A percentile compares a stretch with the other conserved stretches of the same genome.
These are phyloP conservation scores for Phytophthora litchii DNA, from an alignment of 352 stramenopile genomes.

Conservation along the genomic window DNA sequence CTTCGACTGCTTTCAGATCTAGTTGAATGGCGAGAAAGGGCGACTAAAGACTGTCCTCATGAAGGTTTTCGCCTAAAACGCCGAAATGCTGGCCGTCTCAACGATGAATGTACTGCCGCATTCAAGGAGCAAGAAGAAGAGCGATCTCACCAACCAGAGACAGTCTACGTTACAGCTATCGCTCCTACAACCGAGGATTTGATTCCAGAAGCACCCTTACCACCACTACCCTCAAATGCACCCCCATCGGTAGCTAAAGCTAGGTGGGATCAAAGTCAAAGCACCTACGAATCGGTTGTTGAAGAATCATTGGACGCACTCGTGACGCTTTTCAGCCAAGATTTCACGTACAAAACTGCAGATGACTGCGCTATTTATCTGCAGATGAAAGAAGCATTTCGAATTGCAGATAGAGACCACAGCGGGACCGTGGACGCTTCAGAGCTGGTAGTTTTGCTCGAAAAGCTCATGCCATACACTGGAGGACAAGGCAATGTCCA, in stretches of 20 bases:
- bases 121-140: conserved; percentile 39
- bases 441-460: conserved; percentile 63
- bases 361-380: conserved; percentile 74
- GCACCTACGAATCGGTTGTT: conserved; percentile 43
- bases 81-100: conserved; percentile 31
- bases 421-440: conserved; percentile 63
- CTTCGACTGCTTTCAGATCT: conserved; percentile 70
- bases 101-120: conserved; percentile 33
- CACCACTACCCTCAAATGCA: conserved; percentile 23
- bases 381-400: conserved; percentile 83
- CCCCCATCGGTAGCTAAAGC: conserved; percentile 24
- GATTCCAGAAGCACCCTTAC: conserved; percentile 16
- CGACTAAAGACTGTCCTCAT: conserved; percentile 16
- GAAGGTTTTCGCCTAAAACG: conserved; percentile 23
- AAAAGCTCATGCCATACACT: conserved; percentile 70
- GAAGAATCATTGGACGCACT: conserved; percentile 65
- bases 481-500: conserved; percentile 44
- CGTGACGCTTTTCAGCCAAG: conserved; percentile 57
- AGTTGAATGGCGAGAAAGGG: conserved; percentile 59
- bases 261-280: conserved; percentile 42
- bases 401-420: conserved; percentile 63
- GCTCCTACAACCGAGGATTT: conserved; percentile 20
- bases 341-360: conserved; percentile 55
- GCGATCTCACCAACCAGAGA: conserved; percentile 17
- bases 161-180: conserved; percentile 22